phyloP scores from a whole-genome alignment of 83 land plant species.

The Diphasiastrum complanatum region DNA sequence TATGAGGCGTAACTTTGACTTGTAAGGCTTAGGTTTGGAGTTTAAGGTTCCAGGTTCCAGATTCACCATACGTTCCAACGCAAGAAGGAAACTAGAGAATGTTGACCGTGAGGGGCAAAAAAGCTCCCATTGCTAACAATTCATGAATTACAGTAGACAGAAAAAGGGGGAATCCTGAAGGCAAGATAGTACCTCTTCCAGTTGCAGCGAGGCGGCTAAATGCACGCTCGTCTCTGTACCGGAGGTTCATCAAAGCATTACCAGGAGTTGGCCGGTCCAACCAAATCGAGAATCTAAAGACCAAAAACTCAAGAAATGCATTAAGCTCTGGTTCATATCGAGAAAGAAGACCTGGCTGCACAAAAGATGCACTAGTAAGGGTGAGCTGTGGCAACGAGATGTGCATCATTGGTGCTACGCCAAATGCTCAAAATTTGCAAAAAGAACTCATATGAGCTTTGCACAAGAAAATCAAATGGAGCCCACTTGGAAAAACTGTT shows the following conservation, averaged over 20 bases:
- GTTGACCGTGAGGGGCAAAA: too few species aligned
- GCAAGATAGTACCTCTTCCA: slow-evolving; percentile 48
- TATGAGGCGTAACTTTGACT: too few species aligned
- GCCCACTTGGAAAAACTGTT: background rate
- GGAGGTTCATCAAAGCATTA: slow-evolving; percentile 88
- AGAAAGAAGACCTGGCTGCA: slow-evolving; percentile 93
- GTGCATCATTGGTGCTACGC: background rate
- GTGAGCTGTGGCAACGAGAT: background rate
- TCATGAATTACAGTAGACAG: background rate
- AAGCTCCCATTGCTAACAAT: too few species aligned
- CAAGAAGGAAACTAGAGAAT: too few species aligned
- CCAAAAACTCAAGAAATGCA: slow-evolving; percentile 85
- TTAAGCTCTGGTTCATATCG: slow-evolving; percentile 94
- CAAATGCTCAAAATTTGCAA: slow-evolving; percentile 7
- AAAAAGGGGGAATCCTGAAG: slow-evolving; percentile 8
- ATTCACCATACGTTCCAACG: too few species aligned
- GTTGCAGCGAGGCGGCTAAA: slow-evolving; percentile 19
- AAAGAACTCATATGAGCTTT: background rate
- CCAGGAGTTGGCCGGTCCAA: slow-evolving; percentile 98
- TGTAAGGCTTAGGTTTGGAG: too few species aligned
- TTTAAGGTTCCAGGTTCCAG: too few species aligned
- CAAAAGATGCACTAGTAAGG: slow-evolving; percentile 7
- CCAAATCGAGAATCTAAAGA: slow-evolving; percentile 96
- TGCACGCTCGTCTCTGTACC: slow-evolving; percentile 78
- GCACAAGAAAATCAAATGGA: slow-evolving; percentile 4